Conservation (phyloP, 306 rosid genomes). For the Castanospermum australe region DNA sequence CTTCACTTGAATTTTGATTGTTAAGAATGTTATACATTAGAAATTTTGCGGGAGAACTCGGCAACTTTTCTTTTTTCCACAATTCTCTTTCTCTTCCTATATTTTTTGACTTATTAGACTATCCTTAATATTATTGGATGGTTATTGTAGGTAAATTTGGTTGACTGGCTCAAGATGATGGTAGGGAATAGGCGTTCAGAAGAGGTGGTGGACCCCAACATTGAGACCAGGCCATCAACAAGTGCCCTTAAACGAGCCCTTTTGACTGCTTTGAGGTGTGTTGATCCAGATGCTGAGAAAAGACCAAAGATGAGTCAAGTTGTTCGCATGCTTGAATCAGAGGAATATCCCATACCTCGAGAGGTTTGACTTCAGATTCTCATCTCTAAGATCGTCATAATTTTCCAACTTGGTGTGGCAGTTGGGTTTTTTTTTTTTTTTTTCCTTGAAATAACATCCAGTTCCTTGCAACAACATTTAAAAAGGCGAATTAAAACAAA, state of each 20-base stretch:
- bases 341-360: constrained; percentile 86
- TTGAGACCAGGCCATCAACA: constrained; percentile 81
- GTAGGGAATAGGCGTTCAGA: constrained; percentile 85
- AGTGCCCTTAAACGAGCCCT: constrained; percentile 86
- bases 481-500: background rate
- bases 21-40: background rate
- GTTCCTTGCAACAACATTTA: background rate
- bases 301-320: constrained; percentile 95
- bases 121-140: constrained; percentile 19
- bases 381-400: background rate
- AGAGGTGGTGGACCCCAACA: constrained; percentile 90
- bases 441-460: background rate
- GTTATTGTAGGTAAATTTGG: constrained; percentile 79
- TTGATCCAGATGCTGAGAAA: constrained; percentile 83
- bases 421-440: background rate
- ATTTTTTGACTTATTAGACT: background rate
- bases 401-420: constrained; percentile 4
- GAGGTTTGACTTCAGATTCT: constrained; percentile 60
- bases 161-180: constrained; percentile 97
- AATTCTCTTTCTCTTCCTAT: background rate
- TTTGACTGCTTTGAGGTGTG: constrained; percentile 93
- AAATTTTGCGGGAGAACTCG: constrained; percentile 12
- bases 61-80: background rate
- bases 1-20: constrained; percentile 4
- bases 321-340: constrained; percentile 92